phyloP scores from a whole-genome alignment of 1,284 basidiomycete genomes.

The Hypsizygus ulmarius region DNA sequence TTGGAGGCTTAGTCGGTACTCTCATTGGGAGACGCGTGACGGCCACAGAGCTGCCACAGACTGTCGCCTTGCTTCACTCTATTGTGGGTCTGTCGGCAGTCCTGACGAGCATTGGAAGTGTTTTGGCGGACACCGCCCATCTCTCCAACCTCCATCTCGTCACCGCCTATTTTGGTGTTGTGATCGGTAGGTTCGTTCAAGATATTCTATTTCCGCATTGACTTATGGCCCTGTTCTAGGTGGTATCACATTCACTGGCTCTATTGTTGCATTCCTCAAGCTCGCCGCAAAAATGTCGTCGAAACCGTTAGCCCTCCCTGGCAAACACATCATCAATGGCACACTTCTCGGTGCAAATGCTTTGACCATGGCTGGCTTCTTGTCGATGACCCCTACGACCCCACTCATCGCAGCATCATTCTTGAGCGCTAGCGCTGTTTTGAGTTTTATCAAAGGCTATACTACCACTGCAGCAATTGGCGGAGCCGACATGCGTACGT shows the following conservation, averaged over 20 bases:
- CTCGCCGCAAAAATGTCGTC: slow-evolving; percentile 78
- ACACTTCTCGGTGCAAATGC: slow-evolving; percentile 68
- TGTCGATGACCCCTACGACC: slow-evolving; percentile 64
- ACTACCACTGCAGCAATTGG: slow-evolving; percentile 85
- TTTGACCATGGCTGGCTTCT: slow-evolving; percentile 71
- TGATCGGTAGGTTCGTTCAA: slow-evolving; percentile 55
- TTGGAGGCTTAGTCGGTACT: slow-evolving; percentile 67
- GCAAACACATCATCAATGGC: slow-evolving; percentile 72
- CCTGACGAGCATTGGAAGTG: slow-evolving; percentile 77
- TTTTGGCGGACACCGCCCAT: slow-evolving; percentile 65
- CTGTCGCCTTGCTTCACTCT: slow-evolving; percentile 58
- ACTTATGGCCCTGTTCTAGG: slow-evolving; percentile 31
- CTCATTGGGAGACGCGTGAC: slow-evolving; percentile 79
- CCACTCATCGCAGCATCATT: slow-evolving; percentile 75
- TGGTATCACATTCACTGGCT: slow-evolving; percentile 78
- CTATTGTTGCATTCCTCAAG: slow-evolving; percentile 86
- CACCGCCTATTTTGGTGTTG: slow-evolving; percentile 81
- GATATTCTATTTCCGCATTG: not conserved
- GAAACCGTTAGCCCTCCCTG: slow-evolving; percentile 67
- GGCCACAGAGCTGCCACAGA: slow-evolving; percentile 82
- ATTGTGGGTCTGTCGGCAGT: slow-evolving; percentile 86
- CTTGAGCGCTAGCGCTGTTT: slow-evolving; percentile 64
- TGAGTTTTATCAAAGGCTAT: slow-evolving; percentile 81
- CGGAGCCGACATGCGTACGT: slow-evolving; percentile 86
- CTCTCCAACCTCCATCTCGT: slow-evolving; percentile 70